Evolutionary conservation across 2,329 filamentous ascomycete species (phyloP).

Genomic region (Microdochium bolleyi): DNA sequence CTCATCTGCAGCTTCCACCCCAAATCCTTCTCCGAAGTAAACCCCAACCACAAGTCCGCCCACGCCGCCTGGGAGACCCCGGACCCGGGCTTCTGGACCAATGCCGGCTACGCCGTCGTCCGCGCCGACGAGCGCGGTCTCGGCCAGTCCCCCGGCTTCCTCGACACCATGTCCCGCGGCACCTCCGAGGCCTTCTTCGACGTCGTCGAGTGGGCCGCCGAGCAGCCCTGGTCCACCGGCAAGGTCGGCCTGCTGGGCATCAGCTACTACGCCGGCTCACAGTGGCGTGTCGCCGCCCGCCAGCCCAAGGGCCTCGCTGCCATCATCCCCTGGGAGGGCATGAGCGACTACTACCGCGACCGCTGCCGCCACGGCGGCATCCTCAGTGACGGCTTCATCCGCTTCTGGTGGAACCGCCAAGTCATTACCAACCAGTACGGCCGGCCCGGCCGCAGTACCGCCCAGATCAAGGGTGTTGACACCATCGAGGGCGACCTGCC

Average conservation of each 20-base stretch:
- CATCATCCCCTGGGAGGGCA: slow-evolving; percentile 44
- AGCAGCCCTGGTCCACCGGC: slow-evolving; percentile 36
- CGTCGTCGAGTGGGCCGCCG: slow-evolving; percentile 39
- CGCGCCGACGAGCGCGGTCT: slow-evolving; percentile 41
- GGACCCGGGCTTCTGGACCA: slow-evolving; percentile 48
- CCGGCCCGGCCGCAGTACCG: slow-evolving; percentile 19
- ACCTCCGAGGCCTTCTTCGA: slow-evolving; percentile 41
- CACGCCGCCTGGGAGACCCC: slow-evolving; percentile 54
- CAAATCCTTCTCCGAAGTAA: slow-evolving; percentile 38
- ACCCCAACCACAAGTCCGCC: slow-evolving; percentile 40
- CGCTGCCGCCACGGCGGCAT: slow-evolving; percentile 55
- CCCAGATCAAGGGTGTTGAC: slow-evolving; percentile 17
- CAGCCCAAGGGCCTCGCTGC: slow-evolving; percentile 35
- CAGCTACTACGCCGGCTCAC: slow-evolving; percentile 37
- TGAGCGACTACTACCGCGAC: slow-evolving; percentile 48
- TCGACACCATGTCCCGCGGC: slow-evolving; percentile 40
- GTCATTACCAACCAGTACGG: slow-evolving; percentile 64
- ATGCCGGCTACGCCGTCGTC: slow-evolving; percentile 44
- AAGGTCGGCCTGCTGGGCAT: slow-evolving; percentile 41
- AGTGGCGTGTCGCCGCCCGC: slow-evolving; percentile 41
- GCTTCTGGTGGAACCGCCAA: slow-evolving; percentile 61
- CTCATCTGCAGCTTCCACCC: slow-evolving; percentile 22
- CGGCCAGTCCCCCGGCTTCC: slow-evolving; percentile 36
- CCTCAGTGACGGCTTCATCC: slow-evolving; percentile 48
- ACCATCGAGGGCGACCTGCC: slow-evolving; percentile 52